Evolutionary conservation across 2,329 filamentous ascomycete genomes (phyloP).

Genomic region (Trichophyton equinum): DNA sequence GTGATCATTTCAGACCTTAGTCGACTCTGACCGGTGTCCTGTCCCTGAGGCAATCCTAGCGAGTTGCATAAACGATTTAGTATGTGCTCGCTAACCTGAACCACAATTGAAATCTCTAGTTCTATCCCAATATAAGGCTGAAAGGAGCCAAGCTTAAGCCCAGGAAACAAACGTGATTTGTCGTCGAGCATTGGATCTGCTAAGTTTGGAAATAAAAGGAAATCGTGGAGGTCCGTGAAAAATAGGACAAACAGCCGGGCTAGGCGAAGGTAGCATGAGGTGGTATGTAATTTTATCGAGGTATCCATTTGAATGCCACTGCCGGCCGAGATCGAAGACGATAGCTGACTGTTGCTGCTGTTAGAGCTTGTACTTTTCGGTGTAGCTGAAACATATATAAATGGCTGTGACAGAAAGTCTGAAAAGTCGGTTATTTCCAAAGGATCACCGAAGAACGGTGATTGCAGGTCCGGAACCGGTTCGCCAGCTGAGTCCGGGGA

Average conservation of each 20-base stretch:
- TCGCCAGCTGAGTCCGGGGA: background rate
- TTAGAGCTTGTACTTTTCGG: background rate
- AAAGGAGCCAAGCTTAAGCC: background rate
- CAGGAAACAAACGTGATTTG: background rate
- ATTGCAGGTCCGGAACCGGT: background rate
- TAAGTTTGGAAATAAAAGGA: background rate
- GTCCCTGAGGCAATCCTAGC: background rate
- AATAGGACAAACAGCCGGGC: background rate
- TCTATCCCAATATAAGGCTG: background rate
- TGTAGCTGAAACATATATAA: background rate
- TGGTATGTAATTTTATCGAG: background rate
- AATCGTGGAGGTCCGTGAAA: background rate
- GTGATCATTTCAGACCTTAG: background rate
- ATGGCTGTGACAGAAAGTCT: background rate
- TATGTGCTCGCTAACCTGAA: conserved; percentile 5
- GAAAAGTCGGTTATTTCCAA: background rate
- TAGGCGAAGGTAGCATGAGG: background rate
- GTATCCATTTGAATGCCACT: background rate
- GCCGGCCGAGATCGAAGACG: background rate
- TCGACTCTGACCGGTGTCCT: background rate
- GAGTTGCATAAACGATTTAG: background rate
- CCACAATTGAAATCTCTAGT: conserved; percentile 1
- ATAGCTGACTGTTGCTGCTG: background rate
- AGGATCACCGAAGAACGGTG: background rate
- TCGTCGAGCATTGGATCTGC: background rate